Evolutionary conservation across 2,329 filamentous ascomycete species (phyloP).

Genomic region (Xylariaceae sp.): DNA sequence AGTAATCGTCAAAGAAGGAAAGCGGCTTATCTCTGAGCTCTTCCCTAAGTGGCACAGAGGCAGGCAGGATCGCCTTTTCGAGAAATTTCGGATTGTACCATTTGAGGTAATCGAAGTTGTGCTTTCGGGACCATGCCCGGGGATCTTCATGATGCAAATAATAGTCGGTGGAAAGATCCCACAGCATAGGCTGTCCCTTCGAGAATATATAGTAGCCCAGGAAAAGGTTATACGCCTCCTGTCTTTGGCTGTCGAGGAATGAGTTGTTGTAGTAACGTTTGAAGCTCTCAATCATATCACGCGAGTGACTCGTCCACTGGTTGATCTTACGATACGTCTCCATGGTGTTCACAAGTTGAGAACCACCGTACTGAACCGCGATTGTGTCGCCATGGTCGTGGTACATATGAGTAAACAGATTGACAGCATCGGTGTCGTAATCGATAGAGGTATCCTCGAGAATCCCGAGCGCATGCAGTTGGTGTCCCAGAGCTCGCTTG

Average conservation of each 20-base stretch:
- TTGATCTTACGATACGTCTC: constrained; percentile 98
- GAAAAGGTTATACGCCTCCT: constrained; percentile 97
- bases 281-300: constrained; percentile 99
- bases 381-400: constrained; percentile 98
- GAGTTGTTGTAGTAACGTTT: constrained; percentile 99
- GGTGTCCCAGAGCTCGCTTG: constrained; percentile 85
- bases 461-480: constrained; percentile 86
- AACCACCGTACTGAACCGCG: constrained; percentile 94
- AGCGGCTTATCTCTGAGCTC: constrained; percentile 41
- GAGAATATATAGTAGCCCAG: constrained; percentile 90
- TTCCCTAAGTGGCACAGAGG: constrained; percentile 36
- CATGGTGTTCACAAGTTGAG: constrained; percentile 98
- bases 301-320: constrained; percentile 94
- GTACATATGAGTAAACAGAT: constrained; percentile 97
- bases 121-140: constrained; percentile 60
- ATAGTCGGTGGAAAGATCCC: constrained; percentile 93
- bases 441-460: constrained; percentile 72
- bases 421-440: constrained; percentile 93
- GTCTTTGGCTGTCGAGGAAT: constrained; percentile 93
- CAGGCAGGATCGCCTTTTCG: constrained; percentile 54
- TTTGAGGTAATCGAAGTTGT: constrained; percentile 68
- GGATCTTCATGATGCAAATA: constrained; percentile 91
- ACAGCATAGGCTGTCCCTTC: constrained; percentile 87
- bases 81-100: constrained; percentile 81
- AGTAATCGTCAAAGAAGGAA: constrained; percentile 81